phyloP scores from a whole-genome alignment of 108 stramenopile genomes.

The Asterionellopsis glacialis region DNA sequence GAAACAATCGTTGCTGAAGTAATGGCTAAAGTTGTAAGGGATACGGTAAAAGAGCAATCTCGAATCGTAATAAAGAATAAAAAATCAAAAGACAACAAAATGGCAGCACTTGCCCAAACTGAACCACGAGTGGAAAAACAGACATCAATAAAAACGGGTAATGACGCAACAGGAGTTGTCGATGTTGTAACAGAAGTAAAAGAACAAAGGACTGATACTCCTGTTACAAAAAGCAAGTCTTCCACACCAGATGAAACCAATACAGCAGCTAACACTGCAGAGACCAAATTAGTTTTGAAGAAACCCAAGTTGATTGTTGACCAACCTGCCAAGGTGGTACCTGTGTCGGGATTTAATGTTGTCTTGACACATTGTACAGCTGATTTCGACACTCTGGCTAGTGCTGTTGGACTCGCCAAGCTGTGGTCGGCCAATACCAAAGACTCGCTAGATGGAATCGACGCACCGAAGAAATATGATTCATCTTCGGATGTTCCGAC shows the following conservation, averaged over 20 bases:
- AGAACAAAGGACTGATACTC: too few relatives aligned
- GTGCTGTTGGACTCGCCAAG: constrained; percentile 78
- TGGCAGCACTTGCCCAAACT: too few relatives aligned
- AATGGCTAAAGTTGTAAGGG: too few relatives aligned
- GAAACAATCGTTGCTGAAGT: too few relatives aligned
- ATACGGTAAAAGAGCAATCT: too few relatives aligned
- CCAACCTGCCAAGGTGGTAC: constrained; percentile 24
- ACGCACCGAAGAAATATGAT: constrained; percentile 17
- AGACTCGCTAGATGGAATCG: neutral
- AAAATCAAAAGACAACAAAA: too few relatives aligned
- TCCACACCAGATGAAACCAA: neutral
- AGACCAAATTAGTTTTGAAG: neutral
- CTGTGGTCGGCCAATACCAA: constrained; percentile 44
- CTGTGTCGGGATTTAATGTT: constrained; percentile 61
- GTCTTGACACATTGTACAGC: constrained; percentile 86
- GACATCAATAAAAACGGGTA: too few relatives aligned
- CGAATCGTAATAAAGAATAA: too few relatives aligned
- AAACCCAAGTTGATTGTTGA: constrained; percentile 12
- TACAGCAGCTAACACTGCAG: neutral
- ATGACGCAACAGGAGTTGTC: too few relatives aligned
- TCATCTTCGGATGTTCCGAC: constrained; percentile 55
- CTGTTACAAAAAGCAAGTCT: neutral
- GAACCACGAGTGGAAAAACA: too few relatives aligned
- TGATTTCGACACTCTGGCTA: constrained; percentile 85
- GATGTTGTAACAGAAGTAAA: too few relatives aligned